phyloP scores from a whole-genome alignment of 1,284 basidiomycete species.

The Agroathelia rolfsii region DNA sequence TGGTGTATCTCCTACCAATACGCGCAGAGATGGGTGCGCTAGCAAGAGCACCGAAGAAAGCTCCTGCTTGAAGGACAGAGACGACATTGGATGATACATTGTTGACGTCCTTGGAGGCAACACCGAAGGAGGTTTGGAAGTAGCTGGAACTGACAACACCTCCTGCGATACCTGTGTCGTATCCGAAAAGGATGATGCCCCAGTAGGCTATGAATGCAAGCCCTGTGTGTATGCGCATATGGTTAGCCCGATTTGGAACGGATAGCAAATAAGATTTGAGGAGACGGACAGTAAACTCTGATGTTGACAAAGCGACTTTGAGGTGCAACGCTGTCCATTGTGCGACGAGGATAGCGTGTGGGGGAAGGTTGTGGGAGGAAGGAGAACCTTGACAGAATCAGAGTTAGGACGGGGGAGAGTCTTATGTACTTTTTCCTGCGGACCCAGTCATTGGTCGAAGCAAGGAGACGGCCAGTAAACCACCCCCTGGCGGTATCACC shows the following conservation, averaged over 20 bases:
- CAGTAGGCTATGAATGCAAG: constrained; percentile 66
- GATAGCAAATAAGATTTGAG: background rate
- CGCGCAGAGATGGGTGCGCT: constrained; percentile 53
- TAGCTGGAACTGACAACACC: constrained; percentile 54
- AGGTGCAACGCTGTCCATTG: too few species aligned
- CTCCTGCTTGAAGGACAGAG: constrained; percentile 70
- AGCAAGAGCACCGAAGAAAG: constrained; percentile 69
- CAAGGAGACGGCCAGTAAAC: too few species aligned
- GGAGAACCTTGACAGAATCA: too few species aligned
- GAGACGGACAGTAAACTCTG: constrained; percentile 45
- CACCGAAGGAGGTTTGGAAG: constrained; percentile 55
- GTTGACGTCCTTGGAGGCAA: constrained; percentile 30
- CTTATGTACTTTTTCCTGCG: too few species aligned
- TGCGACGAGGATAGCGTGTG: too few species aligned
- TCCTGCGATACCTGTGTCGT: constrained; percentile 59
- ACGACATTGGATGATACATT: constrained; percentile 57
- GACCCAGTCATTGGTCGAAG: too few species aligned
- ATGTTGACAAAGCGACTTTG: constrained; percentile 36
- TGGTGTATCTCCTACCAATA: constrained; percentile 45
- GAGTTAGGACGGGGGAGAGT: too few species aligned
- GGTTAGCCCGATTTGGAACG: constrained; percentile 6
- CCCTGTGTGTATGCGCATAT: constrained; percentile 28
- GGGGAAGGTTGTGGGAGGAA: too few species aligned
- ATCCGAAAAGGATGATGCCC: constrained; percentile 75
- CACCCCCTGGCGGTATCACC: too few species aligned